Evolutionary conservation across 768 basidiomycete species (phyloP).

Genomic region (Phanerochaete carnosa): DNA sequence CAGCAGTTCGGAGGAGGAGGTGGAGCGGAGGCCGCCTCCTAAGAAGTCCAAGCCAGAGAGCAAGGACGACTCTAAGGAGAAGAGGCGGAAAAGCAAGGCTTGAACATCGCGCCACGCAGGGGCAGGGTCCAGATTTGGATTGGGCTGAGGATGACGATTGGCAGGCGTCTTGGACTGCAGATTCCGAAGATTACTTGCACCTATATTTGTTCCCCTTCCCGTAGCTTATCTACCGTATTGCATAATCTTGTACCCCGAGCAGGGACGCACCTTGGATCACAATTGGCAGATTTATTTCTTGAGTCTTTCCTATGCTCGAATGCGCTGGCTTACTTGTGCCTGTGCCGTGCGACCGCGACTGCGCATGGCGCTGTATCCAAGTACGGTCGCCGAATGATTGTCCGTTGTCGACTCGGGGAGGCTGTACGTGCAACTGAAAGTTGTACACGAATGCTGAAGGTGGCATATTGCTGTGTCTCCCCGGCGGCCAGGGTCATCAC

Average conservation of each 20-base stretch:
- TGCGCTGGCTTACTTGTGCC: neutral
- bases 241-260: constrained; percentile 1
- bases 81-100: constrained; percentile 36
- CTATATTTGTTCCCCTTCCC: constrained; percentile 3
- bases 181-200: constrained; percentile 4
- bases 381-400: neutral
- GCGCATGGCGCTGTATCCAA: neutral
- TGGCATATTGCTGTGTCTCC: neutral
- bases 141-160: neutral
- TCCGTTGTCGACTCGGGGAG: too few species aligned
- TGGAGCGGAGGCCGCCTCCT: constrained; percentile 16
- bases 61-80: constrained; percentile 37
- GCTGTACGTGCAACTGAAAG: too few species aligned
- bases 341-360: neutral
- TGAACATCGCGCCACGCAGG: neutral
- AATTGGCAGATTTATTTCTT: neutral
- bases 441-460: neutral
- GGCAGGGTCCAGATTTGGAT: neutral
- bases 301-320: neutral
- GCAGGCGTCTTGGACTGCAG: neutral
- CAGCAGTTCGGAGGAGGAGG: constrained; percentile 30
- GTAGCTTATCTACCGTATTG: constrained; percentile 8
- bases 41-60: constrained; percentile 25
- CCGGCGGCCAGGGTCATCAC: neutral
- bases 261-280: neutral